Base-by-base conservation (phyloP, 805 yeast genomes). In the Monosporozyma unispora region DNA sequence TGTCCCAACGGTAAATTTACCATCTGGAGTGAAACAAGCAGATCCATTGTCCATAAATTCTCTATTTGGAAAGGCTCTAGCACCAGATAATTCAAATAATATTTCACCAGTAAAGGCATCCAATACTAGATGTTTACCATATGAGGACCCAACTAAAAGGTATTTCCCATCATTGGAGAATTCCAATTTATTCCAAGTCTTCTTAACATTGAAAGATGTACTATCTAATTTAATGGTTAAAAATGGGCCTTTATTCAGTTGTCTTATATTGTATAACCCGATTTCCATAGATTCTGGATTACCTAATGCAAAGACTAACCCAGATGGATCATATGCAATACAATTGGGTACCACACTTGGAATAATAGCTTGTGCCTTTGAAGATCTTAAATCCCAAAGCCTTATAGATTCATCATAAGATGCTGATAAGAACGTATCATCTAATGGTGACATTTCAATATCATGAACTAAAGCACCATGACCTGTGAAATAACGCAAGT, bases 401-500 rank as follows among this genome's bases (percentile, higher is more conserved):
- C 93, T 78, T 1, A 89, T 85, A 0, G 96, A 80, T 48, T 82
- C 77, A 63, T 93, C 99, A 50, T 77, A 64, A 0, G 95, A 77
- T 0, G 90, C 74, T 41, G 86, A 80, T 9, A 86, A 57, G 60
- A 86, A 77, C 11, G 76, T 67, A 58, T 83, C 89, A 49, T 75
- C 74, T 4, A 78, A 70, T 0, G 95, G 96, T 44, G 81, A 78
- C 58, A 88, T 78, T 64, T 84, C 88, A 4, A 93, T 65, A 8
- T 80, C 76, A 4, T 78, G 77, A 3, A 93, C 96, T 52, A 80
- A 76, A 12, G 79, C 86, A 46, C 81, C 80, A 64, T 93, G 99
- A 1, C 97, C 98, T 53, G 77, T 75, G 69, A 88, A 93, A 66
- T 91, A 91, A 50, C 96, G 77, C 10, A 89, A 68, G 61, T 82